phyloP scores from a whole-genome alignment of 2,329 filamentous ascomycete genomes.

The Penicillium sp. region DNA sequence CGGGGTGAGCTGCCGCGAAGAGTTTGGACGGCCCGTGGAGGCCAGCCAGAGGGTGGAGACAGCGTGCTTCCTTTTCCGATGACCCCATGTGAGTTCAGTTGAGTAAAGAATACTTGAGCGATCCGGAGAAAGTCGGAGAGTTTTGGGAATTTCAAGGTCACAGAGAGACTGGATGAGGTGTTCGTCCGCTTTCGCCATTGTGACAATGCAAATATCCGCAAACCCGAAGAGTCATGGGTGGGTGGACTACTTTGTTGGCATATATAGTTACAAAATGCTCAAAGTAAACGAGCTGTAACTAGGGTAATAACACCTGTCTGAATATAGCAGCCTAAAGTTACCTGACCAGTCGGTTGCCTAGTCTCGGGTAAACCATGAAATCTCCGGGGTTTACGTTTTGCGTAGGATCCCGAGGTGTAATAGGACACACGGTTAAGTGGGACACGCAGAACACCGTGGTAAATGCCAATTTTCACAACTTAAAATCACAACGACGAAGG shows the following conservation, averaged over 20 bases:
- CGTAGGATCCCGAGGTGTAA: background rate
- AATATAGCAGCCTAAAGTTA: background rate
- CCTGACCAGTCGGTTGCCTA: no score
- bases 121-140: conserved; percentile 11
- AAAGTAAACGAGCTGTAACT: background rate
- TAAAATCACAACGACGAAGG: no score
- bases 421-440: background rate
- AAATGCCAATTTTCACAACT: no score
- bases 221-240: background rate
- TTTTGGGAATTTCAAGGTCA: conserved; percentile 12
- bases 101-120: conserved; percentile 8
- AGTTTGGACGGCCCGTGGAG: conserved; percentile 9
- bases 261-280: background rate
- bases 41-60: conserved; percentile 19
- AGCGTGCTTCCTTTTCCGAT: conserved; percentile 9
- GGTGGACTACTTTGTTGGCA: background rate
- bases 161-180: conserved; percentile 12
- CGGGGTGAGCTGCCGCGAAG: conserved; percentile 15
- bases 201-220: background rate
- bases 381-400: background rate
- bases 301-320: background rate
- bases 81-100: conserved; percentile 11
- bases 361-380: background rate
- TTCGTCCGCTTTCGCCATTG: conserved; percentile 5
- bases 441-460: no score